These are phyloP conservation scores for Dichotomopilus funicola DNA, from an alignment of 2,329 filamentous ascomycete species.

Conservation along the genomic window DNA sequence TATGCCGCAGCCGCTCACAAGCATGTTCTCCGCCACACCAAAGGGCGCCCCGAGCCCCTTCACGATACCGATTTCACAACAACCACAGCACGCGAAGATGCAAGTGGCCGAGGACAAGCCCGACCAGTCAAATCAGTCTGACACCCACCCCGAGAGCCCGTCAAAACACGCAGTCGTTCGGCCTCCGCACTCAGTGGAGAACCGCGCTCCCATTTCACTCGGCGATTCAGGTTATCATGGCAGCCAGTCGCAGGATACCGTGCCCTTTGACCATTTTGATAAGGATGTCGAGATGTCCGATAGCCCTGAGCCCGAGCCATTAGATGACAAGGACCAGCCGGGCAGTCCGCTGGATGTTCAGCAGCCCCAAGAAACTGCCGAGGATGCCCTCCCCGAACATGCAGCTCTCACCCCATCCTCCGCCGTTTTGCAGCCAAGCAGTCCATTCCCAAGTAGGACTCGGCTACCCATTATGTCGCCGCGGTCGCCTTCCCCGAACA, in stretches of 20 bases:
- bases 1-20: slow-evolving; percentile 47
- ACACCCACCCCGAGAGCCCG: slow-evolving; percentile 29
- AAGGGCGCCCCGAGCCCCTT: slow-evolving; percentile 50
- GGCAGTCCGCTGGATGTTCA: slow-evolving; percentile 22
- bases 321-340: slow-evolving; percentile 23
- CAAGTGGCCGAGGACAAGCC: slow-evolving; percentile 50
- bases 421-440: slow-evolving; percentile 12
- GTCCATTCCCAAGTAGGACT: slow-evolving; percentile 13
- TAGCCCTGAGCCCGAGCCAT: slow-evolving; percentile 13
- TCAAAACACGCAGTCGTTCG: slow-evolving; percentile 31
- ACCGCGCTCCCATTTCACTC: slow-evolving; percentile 29
- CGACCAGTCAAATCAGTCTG: slow-evolving; percentile 13
- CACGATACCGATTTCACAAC: slow-evolving; percentile 40
- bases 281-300: slow-evolving; percentile 23
- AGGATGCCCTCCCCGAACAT: too few species aligned
- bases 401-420: slow-evolving; percentile 7
- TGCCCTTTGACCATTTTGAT: slow-evolving; percentile 34
- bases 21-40: slow-evolving; percentile 51
- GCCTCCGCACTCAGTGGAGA: slow-evolving; percentile 22
- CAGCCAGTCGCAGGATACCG: slow-evolving; percentile 53
- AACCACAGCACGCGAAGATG: slow-evolving; percentile 51
- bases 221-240: slow-evolving; percentile 68
- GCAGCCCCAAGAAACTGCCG: too few species aligned
- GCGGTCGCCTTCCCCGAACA: slow-evolving; percentile 22
- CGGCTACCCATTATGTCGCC: slow-evolving; percentile 19